Evolutionary conservation across 2,329 filamentous ascomycete species (phyloP), one percentile per base, ranked within the genome.

Genomic region (Leptosphaerulina australis): DNA sequence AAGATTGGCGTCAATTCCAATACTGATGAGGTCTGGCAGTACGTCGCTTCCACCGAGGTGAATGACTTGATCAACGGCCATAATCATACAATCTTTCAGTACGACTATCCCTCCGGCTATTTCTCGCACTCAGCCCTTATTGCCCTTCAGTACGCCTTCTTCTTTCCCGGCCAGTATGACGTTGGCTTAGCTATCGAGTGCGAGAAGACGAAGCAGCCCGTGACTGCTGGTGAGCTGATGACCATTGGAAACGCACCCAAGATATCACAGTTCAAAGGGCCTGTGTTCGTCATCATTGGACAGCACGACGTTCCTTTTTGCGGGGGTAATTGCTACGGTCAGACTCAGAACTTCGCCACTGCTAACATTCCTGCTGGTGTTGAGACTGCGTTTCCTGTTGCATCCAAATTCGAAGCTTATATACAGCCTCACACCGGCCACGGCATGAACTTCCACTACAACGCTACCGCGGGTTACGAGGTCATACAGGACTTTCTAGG

Each of bases 201-300:
- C 1, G 77, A 76, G 55, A 50, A 59, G 38, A 79, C 71, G 2
- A 80, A 80, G n/a, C 78, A 85, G 63, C 83, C 84, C 0, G 79
- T 82, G 9, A 79, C 83, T 0, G 60, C 79, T 0, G 85, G 83
- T 18, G 84, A 87, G 66, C 63, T 87, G 1, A 66, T 87, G 31
- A 86, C 83, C 1, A 66, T 86, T 4, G 79, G 75, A 3, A 72
- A 65, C 11, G 66, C 72, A 1, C 73, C 70, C 0, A 56, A 58
- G 53, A 51, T 30, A 5, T 71, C 70, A 44, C 53, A 64, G 0
- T 84, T 82, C 60, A 69, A 63, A 2, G 84, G 83, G 0, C 82
- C 84, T 0, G 82, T 84, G 0, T 68, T 84, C 35, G 75, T 87
- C 39, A 76, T 87, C 50, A 86, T 83, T 24, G 84, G 84, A 12